A percentile compares a stretch with the other conserved stretches of the same genome.
Conservation (phyloP, 2,329 filamentous ascomycete species). For the Elsinoe fawcettii region DNA sequence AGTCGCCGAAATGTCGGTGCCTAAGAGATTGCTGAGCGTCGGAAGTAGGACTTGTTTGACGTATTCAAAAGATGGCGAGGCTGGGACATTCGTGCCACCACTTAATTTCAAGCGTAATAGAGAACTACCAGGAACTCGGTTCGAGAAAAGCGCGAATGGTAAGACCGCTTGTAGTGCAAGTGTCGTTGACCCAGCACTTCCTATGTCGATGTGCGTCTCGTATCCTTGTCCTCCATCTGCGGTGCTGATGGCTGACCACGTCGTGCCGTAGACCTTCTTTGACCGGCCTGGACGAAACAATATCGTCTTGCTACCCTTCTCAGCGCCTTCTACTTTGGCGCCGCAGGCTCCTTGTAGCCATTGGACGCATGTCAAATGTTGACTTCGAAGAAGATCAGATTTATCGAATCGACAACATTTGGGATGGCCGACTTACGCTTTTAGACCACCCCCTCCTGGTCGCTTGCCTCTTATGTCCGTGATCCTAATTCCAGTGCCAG, state of each 20-base stretch:
- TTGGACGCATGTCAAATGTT: slow-evolving; percentile 49
- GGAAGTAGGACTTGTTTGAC: slow-evolving; percentile 49
- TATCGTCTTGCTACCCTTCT: slow-evolving; percentile 37
- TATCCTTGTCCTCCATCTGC: slow-evolving; percentile 7
- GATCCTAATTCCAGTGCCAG: slow-evolving; percentile 43
- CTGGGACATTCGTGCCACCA: slow-evolving; percentile 52
- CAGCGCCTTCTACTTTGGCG: slow-evolving; percentile 36
- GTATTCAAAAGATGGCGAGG: slow-evolving; percentile 50
- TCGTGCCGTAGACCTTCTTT: neutral
- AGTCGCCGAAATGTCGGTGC: slow-evolving; percentile 38
- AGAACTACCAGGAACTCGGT: neutral
- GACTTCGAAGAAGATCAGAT: slow-evolving; percentile 24
- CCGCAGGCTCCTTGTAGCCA: slow-evolving; percentile 45
- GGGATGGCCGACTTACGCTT: slow-evolving; percentile 24
- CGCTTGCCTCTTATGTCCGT: slow-evolving; percentile 48
- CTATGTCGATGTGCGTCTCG: slow-evolving; percentile 36
- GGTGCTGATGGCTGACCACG: neutral
- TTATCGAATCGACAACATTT: neutral
- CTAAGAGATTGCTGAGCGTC: slow-evolving; percentile 43
- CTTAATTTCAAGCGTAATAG: slow-evolving; percentile 31
- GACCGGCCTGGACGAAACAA: slow-evolving; percentile 30
- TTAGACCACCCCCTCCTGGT: slow-evolving; percentile 46
- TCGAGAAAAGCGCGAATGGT: slow-evolving; percentile 46
- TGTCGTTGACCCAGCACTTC: slow-evolving; percentile 47
- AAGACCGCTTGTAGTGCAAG: slow-evolving; percentile 53